A percentile compares a stretch with the other conserved stretches of the same genome.
Conservation (phyloP, 1,284 basidiomycete species). For the Grifola frondosa region DNA sequence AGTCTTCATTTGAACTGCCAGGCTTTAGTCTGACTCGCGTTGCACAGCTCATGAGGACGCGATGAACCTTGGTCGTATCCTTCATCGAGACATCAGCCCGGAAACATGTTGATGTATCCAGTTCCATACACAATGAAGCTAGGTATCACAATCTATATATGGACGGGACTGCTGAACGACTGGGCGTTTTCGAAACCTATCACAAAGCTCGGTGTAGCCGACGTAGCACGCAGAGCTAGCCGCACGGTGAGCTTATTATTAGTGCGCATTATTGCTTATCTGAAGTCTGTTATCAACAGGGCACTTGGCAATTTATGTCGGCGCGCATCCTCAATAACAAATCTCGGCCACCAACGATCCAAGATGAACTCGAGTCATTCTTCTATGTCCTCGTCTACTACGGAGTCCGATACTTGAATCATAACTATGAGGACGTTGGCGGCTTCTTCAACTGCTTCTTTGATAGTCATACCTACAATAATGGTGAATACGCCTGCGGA, state of each 20-base stretch:
- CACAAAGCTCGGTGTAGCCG: too few species aligned
- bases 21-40: too few species aligned
- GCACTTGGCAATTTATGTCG: slow-evolving; percentile 5
- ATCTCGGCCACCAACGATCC: not conserved
- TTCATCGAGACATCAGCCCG: slow-evolving; percentile 12
- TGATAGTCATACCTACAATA: too few species aligned
- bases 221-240: too few species aligned
- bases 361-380: not conserved
- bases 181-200: slow-evolving; percentile 13
- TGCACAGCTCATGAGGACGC: slow-evolving; percentile 4
- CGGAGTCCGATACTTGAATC: not conserved
- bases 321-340: not conserved
- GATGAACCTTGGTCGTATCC: not conserved
- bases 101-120: slow-evolving; percentile 12
- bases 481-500: too few species aligned
- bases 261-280: not conserved
- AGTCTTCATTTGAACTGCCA: too few species aligned
- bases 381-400: not conserved
- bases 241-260: too few species aligned
- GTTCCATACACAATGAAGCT: not conserved
- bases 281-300: not conserved
- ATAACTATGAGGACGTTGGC: not conserved
- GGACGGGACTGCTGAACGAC: slow-evolving; percentile 12
- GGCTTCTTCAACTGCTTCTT: not conserved
- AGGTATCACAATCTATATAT: not conserved